phyloP scores from a whole-genome alignment of 2,329 filamentous ascomycete genomes.

The Aureobasidium leucospermi region DNA sequence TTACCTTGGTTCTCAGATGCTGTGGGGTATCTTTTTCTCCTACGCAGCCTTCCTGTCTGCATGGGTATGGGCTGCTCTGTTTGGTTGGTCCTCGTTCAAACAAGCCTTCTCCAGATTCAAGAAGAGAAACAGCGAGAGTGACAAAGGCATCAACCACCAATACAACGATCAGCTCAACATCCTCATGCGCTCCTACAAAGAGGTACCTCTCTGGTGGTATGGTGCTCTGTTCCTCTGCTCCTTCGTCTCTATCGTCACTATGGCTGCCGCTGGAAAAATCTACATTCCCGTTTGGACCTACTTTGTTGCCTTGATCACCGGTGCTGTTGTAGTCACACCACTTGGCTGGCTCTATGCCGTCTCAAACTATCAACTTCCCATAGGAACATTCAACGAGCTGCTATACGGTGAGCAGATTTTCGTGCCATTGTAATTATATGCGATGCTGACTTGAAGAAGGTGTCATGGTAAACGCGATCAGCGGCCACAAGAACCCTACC shows the following conservation, averaged over 20 bases:
- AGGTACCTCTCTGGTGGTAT: conserved; percentile 56
- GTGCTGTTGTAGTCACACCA: conserved; percentile 47
- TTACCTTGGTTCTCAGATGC: conserved; percentile 51
- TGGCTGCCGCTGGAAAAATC: conserved; percentile 44
- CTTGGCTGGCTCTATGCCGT: conserved; percentile 54
- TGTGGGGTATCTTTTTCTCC: conserved; percentile 55
- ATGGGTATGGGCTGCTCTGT: conserved; percentile 52
- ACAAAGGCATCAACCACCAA: conserved; percentile 44
- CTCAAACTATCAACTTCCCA: conserved; percentile 48
- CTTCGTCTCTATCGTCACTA: conserved; percentile 44
- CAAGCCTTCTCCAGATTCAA: conserved; percentile 33
- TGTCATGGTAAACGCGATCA: conserved; percentile 49
- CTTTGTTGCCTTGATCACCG: conserved; percentile 49
- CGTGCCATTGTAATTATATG: no score
- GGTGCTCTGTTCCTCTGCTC: conserved; percentile 42
- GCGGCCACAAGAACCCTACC: conserved; percentile 48
- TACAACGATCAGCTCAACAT: conserved; percentile 54
- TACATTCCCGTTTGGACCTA: conserved; percentile 56
- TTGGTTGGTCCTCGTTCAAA: conserved; percentile 36
- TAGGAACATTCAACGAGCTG: conserved; percentile 55
- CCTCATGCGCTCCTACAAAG: conserved; percentile 49
- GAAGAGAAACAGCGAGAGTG: conserved; percentile 38
- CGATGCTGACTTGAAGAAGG: no score
- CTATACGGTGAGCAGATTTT: no score
- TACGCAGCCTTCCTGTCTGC: conserved; percentile 54